phyloP scores from a whole-genome alignment of 2,329 filamentous ascomycete species.

The Knufia petricola region DNA sequence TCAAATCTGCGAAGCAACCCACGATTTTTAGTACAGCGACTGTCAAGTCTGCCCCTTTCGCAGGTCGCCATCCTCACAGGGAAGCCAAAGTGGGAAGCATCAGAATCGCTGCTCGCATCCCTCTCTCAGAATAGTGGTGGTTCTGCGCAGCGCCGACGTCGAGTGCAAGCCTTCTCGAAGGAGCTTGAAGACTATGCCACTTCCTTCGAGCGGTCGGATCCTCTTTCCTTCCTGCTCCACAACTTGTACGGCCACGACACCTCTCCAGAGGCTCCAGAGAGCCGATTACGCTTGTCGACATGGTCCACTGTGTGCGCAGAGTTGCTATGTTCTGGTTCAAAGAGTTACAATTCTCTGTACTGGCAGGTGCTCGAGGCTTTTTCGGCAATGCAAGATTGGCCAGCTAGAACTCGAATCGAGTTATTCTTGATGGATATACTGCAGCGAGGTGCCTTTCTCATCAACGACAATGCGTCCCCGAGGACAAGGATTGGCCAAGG shows the following conservation, averaged over 20 bases:
- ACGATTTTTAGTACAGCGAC: conserved; percentile 73
- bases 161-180: conserved; percentile 38
- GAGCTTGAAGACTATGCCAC: conserved; percentile 72
- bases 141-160: conserved; percentile 31
- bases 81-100: conserved; percentile 68
- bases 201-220: conserved; percentile 81
- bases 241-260: conserved; percentile 83
- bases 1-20: conserved; percentile 75
- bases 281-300: conserved; percentile 66
- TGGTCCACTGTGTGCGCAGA: conserved; percentile 84
- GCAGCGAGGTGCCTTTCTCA: conserved; percentile 79
- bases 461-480: conserved; percentile 2
- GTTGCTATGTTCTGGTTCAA: conserved; percentile 67
- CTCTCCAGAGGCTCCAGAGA: conserved; percentile 71
- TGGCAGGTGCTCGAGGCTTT: conserved; percentile 79
- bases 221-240: conserved; percentile 73
- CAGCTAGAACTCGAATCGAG: conserved; percentile 79
- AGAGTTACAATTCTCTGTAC: conserved; percentile 68
- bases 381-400: conserved; percentile 80
- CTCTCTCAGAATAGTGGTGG: conserved; percentile 44
- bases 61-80: conserved; percentile 71
- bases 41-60: conserved; percentile 62
- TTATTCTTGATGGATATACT: conserved; percentile 92
- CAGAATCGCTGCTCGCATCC: conserved; percentile 72
- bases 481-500: conserved; percentile 39